Evolutionary conservation across 495 filamentous ascomycete genomes (phyloP).

Genomic region (Aspergillus steynii): DNA sequence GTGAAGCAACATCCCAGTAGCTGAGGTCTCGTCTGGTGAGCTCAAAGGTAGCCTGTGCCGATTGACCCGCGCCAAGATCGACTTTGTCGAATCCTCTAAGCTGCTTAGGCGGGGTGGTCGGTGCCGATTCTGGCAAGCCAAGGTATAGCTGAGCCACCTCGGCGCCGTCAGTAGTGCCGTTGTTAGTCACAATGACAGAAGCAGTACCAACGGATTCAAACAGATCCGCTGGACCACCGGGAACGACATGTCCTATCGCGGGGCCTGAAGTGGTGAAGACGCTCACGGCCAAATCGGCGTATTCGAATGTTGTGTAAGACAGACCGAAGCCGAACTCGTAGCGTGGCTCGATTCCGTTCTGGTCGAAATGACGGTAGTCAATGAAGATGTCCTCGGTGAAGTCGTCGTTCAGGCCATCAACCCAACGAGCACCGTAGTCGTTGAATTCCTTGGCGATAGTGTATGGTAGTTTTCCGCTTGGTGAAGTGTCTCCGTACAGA

Average conservation of each 20-base stretch:
- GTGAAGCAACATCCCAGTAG: constrained; percentile 68
- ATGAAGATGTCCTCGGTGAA: constrained; percentile 60
- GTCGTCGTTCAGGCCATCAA: background rate
- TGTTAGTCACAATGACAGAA: constrained; percentile 48
- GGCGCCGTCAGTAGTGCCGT: constrained; percentile 47
- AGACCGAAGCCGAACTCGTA: constrained; percentile 70
- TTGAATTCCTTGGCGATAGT: constrained; percentile 61
- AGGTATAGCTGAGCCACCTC: constrained; percentile 60
- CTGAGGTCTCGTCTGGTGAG: constrained; percentile 69
- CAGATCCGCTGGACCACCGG: background rate
- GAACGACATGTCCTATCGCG: background rate
- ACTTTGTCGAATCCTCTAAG: constrained; percentile 75
- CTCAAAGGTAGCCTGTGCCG: constrained; percentile 52
- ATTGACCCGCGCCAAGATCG: constrained; percentile 50
- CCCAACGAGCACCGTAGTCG: constrained; percentile 45
- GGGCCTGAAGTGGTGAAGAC: background rate
- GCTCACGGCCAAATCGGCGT: background rate
- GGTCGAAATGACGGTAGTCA: constrained; percentile 68
- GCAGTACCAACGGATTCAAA: constrained; percentile 23
- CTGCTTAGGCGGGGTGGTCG: constrained; percentile 11
- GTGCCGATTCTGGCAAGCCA: constrained; percentile 12
- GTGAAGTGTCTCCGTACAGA: constrained; percentile 58
- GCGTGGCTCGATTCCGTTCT: constrained; percentile 55
- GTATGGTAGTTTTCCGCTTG: constrained; percentile 68
- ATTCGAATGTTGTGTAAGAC: background rate